Evolutionary conservation across 768 basidiomycete genomes (phyloP).

Genomic region (Naematelia aurantialba): DNA sequence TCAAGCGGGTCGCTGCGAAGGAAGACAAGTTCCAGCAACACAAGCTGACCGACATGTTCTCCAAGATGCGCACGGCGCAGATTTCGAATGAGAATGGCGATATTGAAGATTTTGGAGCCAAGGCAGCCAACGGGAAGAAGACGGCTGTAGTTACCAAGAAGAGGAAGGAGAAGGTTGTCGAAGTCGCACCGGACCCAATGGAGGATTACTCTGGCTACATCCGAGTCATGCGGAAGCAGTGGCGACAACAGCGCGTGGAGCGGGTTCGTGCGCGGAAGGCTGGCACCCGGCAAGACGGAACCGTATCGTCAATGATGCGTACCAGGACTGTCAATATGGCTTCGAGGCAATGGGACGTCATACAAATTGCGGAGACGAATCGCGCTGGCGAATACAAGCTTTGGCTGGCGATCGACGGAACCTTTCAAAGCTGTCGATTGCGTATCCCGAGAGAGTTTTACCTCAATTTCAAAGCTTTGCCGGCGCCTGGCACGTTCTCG

Average conservation of each 20-base stretch:
- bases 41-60: constrained; percentile 93
- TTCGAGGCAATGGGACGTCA: constrained; percentile 79
- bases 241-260: constrained; percentile 63
- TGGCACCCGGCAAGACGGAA: constrained; percentile 48
- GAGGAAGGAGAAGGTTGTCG: constrained; percentile 53
- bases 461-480: constrained; percentile 73
- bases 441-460: constrained; percentile 90
- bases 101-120: constrained; percentile 61
- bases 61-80: constrained; percentile 43
- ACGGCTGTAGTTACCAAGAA: constrained; percentile 57
- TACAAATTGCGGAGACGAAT: constrained; percentile 73
- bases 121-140: constrained; percentile 18
- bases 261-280: constrained; percentile 42
- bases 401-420: constrained; percentile 79
- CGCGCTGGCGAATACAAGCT: constrained; percentile 76
- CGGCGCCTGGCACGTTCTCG: constrained; percentile 65
- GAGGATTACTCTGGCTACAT: constrained; percentile 73
- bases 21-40: constrained; percentile 98
- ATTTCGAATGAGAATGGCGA: constrained; percentile 52
- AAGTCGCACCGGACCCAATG: constrained; percentile 61
- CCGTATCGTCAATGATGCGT: constrained; percentile 69
- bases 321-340: constrained; percentile 54
- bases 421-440: constrained; percentile 73
- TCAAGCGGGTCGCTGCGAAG: constrained; percentile 78
- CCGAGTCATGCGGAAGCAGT: constrained; percentile 68